Evolutionary conservation across 495 filamentous ascomycete genomes (phyloP), one percentile per base, ranked within the genome.

Genomic region (Wilcoxina mikolae): DNA sequence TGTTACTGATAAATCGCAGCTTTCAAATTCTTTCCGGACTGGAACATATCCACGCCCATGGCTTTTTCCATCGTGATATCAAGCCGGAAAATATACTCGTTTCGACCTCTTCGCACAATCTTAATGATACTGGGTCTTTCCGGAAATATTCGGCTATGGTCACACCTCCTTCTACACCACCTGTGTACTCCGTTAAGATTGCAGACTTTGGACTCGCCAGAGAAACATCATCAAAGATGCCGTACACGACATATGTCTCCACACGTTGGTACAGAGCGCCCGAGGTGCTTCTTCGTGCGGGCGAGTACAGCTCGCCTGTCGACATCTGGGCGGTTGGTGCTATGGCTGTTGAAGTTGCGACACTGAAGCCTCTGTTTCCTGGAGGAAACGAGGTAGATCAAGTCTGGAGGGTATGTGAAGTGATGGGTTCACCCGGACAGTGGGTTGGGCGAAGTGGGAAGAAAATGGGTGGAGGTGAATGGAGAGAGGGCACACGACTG

Each of bases 301-400:
- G 93, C 44, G 87, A 95, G 68, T 99, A 99, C 70, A 96, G 90
- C 0, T 85, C 93, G 0, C 93, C 93, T 0, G 93, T 99, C 3
- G 93, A 99, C 67, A 96, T 99, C 65, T 99, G 93, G 93, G 93
- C 83, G 10, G 76, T 99, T 41, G 93, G 93, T 65, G 93, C 93
- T n/a, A 99, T 99, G 93, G 91, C 93, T 4, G 93, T 99, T 1
- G 93, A 99, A 67, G 85, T 99, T 60, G 93, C 93, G 10, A 99
- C 93, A 1, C 68, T 99, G 53, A 99, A 96, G 72, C 93, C 93
- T 4, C 70, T 99, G 9, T 99, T 99, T 71, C 93, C 93, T 2
- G 93, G 93, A 60, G 85, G 86, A 54, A 99, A 99, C 63, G 93
- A 99, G 68, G 93, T 99, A 3, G 93, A 96, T 62, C 93, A 99